Evolutionary conservation across 345 rosid genomes (phyloP), one percentile per base, ranked within the genome.

Genomic region (Eutrema heterophyllum): DNA sequence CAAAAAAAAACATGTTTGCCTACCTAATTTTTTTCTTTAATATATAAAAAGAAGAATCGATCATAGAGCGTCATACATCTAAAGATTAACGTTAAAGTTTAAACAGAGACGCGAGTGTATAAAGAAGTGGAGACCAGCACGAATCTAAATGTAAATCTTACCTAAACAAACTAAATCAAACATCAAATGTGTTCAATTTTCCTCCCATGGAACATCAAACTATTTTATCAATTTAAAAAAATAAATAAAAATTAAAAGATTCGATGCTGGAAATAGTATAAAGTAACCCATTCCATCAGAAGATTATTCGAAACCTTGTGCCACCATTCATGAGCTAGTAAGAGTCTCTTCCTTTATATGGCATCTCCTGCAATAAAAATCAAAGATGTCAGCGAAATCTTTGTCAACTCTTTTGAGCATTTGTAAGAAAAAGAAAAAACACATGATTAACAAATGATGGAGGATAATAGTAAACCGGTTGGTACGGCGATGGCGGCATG

Each of bases 401-500:
- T 21, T 21, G 24, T 21, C 46, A 7, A 16, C 33, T 56, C 44
- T 56, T 57, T 27, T n/a, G 18, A 52, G 2, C 68, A 39, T 46
- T n/a, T 36, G 2, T n/a, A 51, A 24, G 1, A 32, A 10, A 41
- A 35, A 54, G 6, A 41, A 27, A n/a, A 43, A 12, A 50, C n/a
- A n/a, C n/a, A n/a, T n/a, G n/a, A n/a, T n/a, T n/a, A n/a, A 57
- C 8, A 56, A 72, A 14, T 27, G 15, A 54, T 14, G 40, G 12
- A 10, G 60, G 44, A 14, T 35, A 44, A 33, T 3, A 68, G 67
- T 52, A 70, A 78, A 92, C 97, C 74, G 89, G 92, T 75, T 84
- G 97, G 84, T 86, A 89, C 0, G 76, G 73, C 6, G 73, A 9
- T 8, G 80, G 79, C 7, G 89, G 88, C 88, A 89, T 83, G 85